Conservation (phyloP, 2,329 filamentous ascomycete species). For the Phyllosticta paracitricarpa region DNA sequence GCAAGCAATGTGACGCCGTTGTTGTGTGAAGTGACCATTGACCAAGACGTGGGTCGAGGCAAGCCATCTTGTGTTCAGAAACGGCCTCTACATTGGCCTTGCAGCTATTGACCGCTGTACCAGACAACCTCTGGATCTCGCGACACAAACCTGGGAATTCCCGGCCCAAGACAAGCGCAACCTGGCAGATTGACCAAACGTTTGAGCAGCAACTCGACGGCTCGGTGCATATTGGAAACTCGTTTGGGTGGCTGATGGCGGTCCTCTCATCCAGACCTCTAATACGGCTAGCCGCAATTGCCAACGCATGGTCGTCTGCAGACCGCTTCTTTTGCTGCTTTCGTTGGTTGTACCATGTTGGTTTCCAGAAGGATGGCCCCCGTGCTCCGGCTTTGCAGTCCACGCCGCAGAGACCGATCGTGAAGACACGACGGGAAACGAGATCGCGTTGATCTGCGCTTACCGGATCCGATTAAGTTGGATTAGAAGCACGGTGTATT, state of each 20-base stretch:
- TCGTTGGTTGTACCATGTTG: background rate
- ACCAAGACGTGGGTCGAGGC: background rate
- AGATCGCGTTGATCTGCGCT: conserved; percentile 7
- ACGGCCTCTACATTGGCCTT: background rate
- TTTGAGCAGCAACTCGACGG: background rate
- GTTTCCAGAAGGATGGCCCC: background rate
- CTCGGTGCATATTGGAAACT: background rate
- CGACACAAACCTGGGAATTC: background rate
- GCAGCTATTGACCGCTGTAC: background rate
- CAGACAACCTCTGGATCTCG: background rate
- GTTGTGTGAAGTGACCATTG: conserved; percentile 4
- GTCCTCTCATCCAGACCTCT: background rate
- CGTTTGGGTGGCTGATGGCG: conserved; percentile 5
- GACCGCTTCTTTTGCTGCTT: conserved; percentile 2
- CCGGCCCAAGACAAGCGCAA: background rate
- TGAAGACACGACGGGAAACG: conserved; percentile 3
- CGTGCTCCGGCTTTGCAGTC: background rate
- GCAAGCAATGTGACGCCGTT: conserved; percentile 4
- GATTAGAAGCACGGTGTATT: background rate
- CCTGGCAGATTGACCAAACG: background rate
- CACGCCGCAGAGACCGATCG: conserved; percentile 1
- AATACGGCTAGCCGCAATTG: conserved; percentile 7
- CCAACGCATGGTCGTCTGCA: conserved; percentile 3
- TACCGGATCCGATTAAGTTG: conserved; percentile 8
- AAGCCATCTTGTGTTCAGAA: background rate